Evolutionary conservation across 768 basidiomycete species (phyloP).

Genomic region (Mycena vitilis): DNA sequence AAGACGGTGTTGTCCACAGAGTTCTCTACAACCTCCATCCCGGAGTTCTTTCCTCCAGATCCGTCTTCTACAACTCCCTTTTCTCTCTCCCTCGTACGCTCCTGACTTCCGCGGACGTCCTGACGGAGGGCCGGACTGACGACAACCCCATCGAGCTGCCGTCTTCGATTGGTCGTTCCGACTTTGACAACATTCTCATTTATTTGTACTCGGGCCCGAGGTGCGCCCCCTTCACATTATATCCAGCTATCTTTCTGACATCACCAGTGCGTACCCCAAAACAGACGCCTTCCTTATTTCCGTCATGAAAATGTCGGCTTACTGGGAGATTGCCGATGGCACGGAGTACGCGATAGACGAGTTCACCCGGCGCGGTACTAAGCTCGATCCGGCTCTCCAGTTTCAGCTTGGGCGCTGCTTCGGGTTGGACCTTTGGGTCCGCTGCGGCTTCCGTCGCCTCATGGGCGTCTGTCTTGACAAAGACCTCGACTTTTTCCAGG

Average conservation of each 20-base stretch:
- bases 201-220: constrained; percentile 15
- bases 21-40: constrained; percentile 17
- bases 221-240: too few species aligned
- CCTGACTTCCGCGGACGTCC: background rate
- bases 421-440: constrained; percentile 17
- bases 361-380: background rate
- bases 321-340: constrained; percentile 13
- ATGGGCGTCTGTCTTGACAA: background rate
- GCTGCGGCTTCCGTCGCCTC: constrained; percentile 6
- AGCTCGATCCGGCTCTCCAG: constrained; percentile 14
- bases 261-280: constrained; percentile 1
- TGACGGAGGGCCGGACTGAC: constrained; percentile 12
- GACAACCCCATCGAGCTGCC: constrained; percentile 21
- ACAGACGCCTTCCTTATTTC: constrained; percentile 14
- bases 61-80: constrained; percentile 9
- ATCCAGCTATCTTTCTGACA: too few species aligned
- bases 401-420: constrained; percentile 24
- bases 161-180: background rate
- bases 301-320: constrained; percentile 14
- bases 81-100: constrained; percentile 24
- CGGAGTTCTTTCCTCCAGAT: background rate
- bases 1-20: background rate
- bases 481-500: background rate
- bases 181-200: constrained; percentile 17
- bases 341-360: background rate